phyloP scores from a whole-genome alignment of 345 rosid genomes.

The Lagerstroemia speciosa region DNA sequence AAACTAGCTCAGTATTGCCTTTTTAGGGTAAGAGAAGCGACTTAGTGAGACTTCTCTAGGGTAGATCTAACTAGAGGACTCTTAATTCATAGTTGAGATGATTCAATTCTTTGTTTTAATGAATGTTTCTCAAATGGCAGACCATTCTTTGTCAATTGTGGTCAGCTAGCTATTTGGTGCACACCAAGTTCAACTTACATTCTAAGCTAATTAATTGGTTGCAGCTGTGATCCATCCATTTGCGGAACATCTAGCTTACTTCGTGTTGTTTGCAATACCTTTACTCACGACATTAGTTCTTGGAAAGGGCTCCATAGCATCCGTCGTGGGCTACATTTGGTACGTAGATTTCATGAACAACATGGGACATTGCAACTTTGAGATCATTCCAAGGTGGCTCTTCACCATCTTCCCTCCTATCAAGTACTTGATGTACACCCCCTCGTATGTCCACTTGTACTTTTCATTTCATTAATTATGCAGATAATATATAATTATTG shows the following conservation, averaged over 20 bases:
- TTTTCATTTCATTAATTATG: not conserved
- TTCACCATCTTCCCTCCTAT: constrained; percentile 60
- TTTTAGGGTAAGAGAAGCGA: too few relatives aligned
- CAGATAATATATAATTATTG: not conserved
- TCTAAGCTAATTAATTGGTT: not conserved
- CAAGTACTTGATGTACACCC: constrained; percentile 66
- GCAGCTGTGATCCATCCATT: constrained; percentile 87
- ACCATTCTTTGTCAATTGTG: too few relatives aligned
- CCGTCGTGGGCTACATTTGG: constrained; percentile 22
- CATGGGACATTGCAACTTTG: constrained; percentile 87
- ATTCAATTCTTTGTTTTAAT: too few relatives aligned
- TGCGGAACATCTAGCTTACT: constrained; percentile 54
- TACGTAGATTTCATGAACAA: constrained; percentile 71
- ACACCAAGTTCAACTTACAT: too few relatives aligned
- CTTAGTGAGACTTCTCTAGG: too few relatives aligned
- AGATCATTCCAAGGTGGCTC: constrained; percentile 45
- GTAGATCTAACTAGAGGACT: too few relatives aligned
- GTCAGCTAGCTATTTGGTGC: too few relatives aligned
- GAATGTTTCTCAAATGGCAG: too few relatives aligned
- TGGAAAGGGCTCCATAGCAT: constrained; percentile 25
- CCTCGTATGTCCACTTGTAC: constrained; percentile 32
- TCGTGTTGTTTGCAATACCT: constrained; percentile 42
- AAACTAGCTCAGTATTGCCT: too few relatives aligned
- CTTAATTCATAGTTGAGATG: too few relatives aligned
- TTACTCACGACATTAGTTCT: constrained; percentile 9